Conservation (phyloP, 2,329 filamentous ascomycete genomes). For the Fusarium anthophilum region DNA sequence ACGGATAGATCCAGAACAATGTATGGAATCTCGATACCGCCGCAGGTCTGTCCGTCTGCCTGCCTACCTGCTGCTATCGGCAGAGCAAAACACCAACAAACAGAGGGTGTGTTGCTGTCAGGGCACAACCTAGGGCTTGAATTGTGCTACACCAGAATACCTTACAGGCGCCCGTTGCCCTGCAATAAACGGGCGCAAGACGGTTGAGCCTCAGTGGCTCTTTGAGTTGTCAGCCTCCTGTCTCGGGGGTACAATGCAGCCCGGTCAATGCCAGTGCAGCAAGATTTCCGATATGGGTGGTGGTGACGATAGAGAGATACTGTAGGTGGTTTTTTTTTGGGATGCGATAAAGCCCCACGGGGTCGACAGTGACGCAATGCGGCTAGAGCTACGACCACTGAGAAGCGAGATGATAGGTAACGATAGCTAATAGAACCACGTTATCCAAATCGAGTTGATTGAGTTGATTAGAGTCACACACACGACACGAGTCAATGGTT, state of each 20-base stretch:
- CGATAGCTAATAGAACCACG: conserved; percentile 45
- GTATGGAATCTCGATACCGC: conserved; percentile 20
- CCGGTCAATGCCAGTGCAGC: conserved; percentile 1
- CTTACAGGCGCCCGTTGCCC: conserved; percentile 40
- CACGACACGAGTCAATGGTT: conserved; percentile 35
- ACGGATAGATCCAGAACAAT: conserved; percentile 22
- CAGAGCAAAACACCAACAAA: background rate
- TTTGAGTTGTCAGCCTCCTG: conserved; percentile 24
- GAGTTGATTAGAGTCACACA: conserved; percentile 26
- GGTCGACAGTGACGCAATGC: conserved; percentile 43
- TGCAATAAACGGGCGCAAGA: conserved; percentile 39
- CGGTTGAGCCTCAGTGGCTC: conserved; percentile 40
- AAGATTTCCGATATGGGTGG: conserved; percentile 18
- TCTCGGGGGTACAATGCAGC: conserved; percentile 12
- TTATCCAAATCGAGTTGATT: conserved; percentile 40
- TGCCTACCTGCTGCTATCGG: conserved; percentile 4
- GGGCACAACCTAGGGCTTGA: conserved; percentile 19
- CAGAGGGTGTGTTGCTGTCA: conserved; percentile 31
- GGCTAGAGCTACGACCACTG: conserved; percentile 42
- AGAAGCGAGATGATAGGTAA: conserved; percentile 34
- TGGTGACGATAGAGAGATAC: conserved; percentile 23
- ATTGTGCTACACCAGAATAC: conserved; percentile 31
- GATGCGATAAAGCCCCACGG: conserved; percentile 39
- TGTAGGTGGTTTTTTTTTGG: conserved; percentile 1
- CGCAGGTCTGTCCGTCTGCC: background rate